Conservation (phyloP, 805 yeast genomes). For the Lipomyces chichibuensis region DNA sequence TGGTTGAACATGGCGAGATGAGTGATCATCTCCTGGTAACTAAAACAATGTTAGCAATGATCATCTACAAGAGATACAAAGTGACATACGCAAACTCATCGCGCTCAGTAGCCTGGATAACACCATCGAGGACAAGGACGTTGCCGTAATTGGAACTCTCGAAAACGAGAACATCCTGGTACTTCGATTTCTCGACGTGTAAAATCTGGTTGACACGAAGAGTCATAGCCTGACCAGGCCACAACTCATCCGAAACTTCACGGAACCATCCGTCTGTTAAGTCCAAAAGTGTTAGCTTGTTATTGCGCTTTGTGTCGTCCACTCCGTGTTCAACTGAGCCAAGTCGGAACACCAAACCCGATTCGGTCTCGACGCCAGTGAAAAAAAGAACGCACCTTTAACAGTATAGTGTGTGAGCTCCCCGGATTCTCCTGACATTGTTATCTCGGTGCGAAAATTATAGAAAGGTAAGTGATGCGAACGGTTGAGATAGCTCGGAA, state of each 20-base stretch:
- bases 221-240: conserved; percentile 99
- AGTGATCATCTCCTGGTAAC: conserved; percentile 95
- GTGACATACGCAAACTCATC: conserved; percentile 77
- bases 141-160: conserved; percentile 93
- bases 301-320: not conserved
- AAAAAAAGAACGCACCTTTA: conserved; percentile 28
- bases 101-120: conserved; percentile 94
- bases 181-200: conserved; percentile 81
- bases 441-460: not conserved
- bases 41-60: conserved; percentile 3
- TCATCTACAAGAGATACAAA: not conserved
- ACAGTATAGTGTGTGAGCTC: conserved; percentile 39
- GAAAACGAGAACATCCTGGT: conserved; percentile 92
- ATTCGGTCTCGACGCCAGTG: not conserved
- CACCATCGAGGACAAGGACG: conserved; percentile 91
- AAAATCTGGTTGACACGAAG: conserved; percentile 83
- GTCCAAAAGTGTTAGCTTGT: conserved; percentile 4
- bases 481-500: not conserved
- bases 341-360: not conserved
- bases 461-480: not conserved
- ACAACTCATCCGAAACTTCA: conserved; percentile 91
- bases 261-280: conserved; percentile 88
- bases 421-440: conserved; percentile 18
- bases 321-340: not conserved
- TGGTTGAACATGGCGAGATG: conserved; percentile 92